phyloP scores from a whole-genome alignment of 1,284 basidiomycete genomes.

The Cryptococcus floricola region DNA sequence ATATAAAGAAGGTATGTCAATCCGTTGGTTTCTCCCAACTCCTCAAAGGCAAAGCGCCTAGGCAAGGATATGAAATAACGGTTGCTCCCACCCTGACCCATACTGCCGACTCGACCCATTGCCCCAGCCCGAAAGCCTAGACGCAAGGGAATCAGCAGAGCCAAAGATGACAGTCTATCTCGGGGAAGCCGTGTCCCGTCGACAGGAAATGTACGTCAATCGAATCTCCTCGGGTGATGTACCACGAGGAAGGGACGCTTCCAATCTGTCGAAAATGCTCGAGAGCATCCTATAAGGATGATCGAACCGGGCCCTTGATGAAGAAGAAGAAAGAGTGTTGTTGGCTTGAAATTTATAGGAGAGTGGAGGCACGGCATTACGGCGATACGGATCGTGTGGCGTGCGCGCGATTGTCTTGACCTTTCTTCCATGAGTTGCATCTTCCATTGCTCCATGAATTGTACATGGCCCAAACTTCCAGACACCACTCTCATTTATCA shows the following conservation, averaged over 20 bases:
- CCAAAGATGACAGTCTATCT: constrained; percentile 16
- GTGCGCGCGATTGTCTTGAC: too few relatives aligned
- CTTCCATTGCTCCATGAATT: not conserved
- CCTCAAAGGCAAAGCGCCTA: constrained; percentile 39
- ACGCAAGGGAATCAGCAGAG: constrained; percentile 10
- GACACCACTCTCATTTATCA: too few relatives aligned
- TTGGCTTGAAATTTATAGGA: constrained; percentile 7
- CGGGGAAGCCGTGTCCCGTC: constrained; percentile 42
- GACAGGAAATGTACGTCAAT: constrained; percentile 46
- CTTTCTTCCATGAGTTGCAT: too few relatives aligned
- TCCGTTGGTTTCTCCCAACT: constrained; percentile 47
- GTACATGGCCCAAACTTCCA: too few relatives aligned
- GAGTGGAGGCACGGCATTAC: not conserved
- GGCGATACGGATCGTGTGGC: not conserved
- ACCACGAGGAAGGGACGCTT: constrained; percentile 27
- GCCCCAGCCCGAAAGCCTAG: constrained; percentile 9
- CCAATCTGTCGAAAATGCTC: constrained; percentile 37
- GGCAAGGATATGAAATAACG: constrained; percentile 48
- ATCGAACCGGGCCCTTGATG: constrained; percentile 33
- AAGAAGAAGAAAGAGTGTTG: constrained; percentile 10
- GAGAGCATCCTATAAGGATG: constrained; percentile 15
- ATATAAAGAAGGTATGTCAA: constrained; percentile 21
- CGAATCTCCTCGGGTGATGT: constrained; percentile 1
- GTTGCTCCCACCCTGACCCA: constrained; percentile 11
- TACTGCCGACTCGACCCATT: constrained; percentile 12